phyloP scores from a whole-genome alignment of 805 yeast genomes.

The Alloascoidea hylecoeti region DNA sequence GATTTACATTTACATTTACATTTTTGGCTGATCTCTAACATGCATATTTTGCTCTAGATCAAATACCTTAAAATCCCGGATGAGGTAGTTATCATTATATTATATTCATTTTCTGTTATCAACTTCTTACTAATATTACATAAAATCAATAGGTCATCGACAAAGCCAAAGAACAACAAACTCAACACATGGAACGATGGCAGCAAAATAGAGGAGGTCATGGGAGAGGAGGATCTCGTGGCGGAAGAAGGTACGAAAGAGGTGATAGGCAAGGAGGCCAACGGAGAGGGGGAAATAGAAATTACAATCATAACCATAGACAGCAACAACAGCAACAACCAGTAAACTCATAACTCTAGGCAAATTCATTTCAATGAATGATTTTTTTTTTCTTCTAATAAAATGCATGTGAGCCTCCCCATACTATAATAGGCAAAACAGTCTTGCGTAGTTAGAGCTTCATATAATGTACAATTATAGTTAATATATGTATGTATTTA shows the following conservation, averaged over 20 bases:
- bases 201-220: constrained; percentile 2
- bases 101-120: not conserved
- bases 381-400: too few species aligned
- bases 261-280: constrained; percentile 3
- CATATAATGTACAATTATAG: too few species aligned
- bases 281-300: constrained; percentile 1
- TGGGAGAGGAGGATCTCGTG: constrained; percentile 5
- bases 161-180: constrained; percentile 21
- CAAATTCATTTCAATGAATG: too few species aligned
- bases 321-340: not conserved
- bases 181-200: constrained; percentile 18
- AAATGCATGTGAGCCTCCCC: too few species aligned
- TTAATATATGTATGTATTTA: too few species aligned
- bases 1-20: constrained; percentile 4
- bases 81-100: constrained; percentile 8
- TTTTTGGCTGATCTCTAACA: constrained; percentile 8
- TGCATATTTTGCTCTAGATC: constrained; percentile 14
- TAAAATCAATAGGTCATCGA: constrained; percentile 13
- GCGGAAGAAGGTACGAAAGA: constrained; percentile 7
- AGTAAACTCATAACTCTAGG: too few species aligned
- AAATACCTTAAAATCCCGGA: constrained; percentile 27
- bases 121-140: not conserved
- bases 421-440: too few species aligned
- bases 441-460: too few species aligned
- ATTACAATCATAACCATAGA: not conserved